Conservation (phyloP, 2,329 filamentous ascomycete genomes). For the Trichophyton schoenleinii region DNA sequence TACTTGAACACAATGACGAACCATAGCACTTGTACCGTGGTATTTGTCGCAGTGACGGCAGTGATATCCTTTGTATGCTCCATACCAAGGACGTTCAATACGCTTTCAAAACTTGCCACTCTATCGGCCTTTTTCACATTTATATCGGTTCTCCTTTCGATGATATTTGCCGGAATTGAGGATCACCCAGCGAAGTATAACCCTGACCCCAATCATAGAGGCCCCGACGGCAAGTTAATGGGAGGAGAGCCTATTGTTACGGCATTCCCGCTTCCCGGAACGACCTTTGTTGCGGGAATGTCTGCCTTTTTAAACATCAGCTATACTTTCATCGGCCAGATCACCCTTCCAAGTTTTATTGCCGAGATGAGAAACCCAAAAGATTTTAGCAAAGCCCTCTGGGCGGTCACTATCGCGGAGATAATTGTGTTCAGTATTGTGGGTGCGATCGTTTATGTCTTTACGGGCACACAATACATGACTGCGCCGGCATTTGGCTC, state of each 20-base stretch:
- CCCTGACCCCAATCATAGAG: slow-evolving; percentile 32
- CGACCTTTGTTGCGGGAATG: slow-evolving; percentile 69
- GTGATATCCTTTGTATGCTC: slow-evolving; percentile 67
- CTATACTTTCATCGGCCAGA: slow-evolving; percentile 93
- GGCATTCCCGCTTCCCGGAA: slow-evolving; percentile 54
- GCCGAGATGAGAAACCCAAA: slow-evolving; percentile 73
- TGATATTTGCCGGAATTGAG: slow-evolving; percentile 69
- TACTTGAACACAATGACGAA: slow-evolving; percentile 82
- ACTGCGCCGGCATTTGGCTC: slow-evolving; percentile 79
- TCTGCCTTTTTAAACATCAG: slow-evolving; percentile 89
- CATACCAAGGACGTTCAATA: slow-evolving; percentile 71
- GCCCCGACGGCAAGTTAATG: slow-evolving; percentile 16
- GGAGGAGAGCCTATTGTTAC: slow-evolving; percentile 55
- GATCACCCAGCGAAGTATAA: slow-evolving; percentile 57
- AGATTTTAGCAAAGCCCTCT: slow-evolving; percentile 87
- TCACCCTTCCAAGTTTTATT: slow-evolving; percentile 87
- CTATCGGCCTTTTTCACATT: slow-evolving; percentile 80
- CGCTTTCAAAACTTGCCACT: slow-evolving; percentile 66
- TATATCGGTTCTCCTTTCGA: slow-evolving; percentile 70
- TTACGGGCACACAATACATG: slow-evolving; percentile 80
- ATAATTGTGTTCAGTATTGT: slow-evolving; percentile 76
- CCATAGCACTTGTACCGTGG: slow-evolving; percentile 61
- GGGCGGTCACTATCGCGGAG: slow-evolving; percentile 79
- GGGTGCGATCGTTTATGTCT: slow-evolving; percentile 70
- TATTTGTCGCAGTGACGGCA: slow-evolving; percentile 62